Conservation (phyloP, 441 rosid species). For the Erodium texanum region DNA sequence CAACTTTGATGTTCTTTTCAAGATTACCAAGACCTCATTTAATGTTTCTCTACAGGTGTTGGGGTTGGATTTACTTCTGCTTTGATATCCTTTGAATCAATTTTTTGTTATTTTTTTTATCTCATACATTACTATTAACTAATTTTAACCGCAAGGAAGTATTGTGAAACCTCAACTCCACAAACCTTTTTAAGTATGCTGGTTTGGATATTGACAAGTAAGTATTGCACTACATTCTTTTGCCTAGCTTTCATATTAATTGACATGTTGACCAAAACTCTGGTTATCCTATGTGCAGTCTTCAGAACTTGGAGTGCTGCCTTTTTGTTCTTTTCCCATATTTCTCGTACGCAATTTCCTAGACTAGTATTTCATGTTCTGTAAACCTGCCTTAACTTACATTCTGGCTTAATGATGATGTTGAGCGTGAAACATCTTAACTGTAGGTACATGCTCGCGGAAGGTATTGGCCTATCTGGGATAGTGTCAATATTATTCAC, state of each 20-base stretch:
- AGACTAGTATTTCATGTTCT: conserved; percentile 9
- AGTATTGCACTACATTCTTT: conserved; percentile 27
- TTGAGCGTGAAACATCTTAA: conserved; percentile 2
- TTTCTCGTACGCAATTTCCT: conserved; percentile 69
- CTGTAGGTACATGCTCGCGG: conserved; percentile 94
- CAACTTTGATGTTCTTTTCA: conserved; percentile 6
- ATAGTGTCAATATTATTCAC: conserved; percentile 95
- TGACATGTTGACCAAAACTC: conserved; percentile 17
- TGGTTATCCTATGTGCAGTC: conserved; percentile 38
- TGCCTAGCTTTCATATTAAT: conserved; percentile 10
- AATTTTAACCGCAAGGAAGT: conserved; percentile 17
- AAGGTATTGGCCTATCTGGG: conserved; percentile 98
- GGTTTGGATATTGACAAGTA: conserved; percentile 96
- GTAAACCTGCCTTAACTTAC: conserved; percentile 3
- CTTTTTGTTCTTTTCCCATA: conserved; percentile 96
- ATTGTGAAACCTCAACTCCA: conserved; percentile 69
- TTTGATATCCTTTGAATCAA: conserved; percentile 64
- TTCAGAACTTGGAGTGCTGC: conserved; percentile 95
- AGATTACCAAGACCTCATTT: conserved; percentile 20
- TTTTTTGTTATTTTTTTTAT: not conserved
- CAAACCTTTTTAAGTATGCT: conserved; percentile 95
- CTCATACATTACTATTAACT: not conserved
- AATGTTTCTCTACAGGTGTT: conserved; percentile 56
- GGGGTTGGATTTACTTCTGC: conserved; percentile 97
- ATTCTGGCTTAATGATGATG: not conserved